Base-by-base conservation (phyloP, 345 rosid species). In the Aurinia saxatilis region DNA sequence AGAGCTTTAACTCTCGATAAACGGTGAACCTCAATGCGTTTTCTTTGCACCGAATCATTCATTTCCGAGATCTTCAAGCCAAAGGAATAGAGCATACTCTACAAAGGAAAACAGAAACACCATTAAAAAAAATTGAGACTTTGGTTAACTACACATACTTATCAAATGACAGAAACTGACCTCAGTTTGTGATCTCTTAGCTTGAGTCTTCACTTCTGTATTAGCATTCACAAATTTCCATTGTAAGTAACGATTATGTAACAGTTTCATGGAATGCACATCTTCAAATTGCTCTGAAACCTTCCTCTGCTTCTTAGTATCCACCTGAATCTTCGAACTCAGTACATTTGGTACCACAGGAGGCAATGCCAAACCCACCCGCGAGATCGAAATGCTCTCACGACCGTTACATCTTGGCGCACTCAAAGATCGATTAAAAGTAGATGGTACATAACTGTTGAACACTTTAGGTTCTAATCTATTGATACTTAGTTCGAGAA, bases 141-240 rank as follows among this genome's bases (percentile, higher is more conserved):
- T 13, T 6, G 3, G 4, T 1, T 34, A 6, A 50, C 10, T 1
- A 29, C 9, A 1, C 21, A 33, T 1, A 50, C 5, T 29, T 9
- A 45, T 29, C 33, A 14, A 33, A 12, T 27, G 42, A 10, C 21
- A 13, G 42, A 49, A n/a, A 57, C 74, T 57, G 40, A 87, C 97
- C 90, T 90, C 85, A 5, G 81, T 66, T 68, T 80, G 81, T 68
- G 72, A 6, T 68, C 56, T 80, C 45, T 81, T 88, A 71, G 81
- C 37, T 59, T 65, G 74, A 35, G 58, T 53, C 1, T 81, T 73
- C 10, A 60, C 63, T 57, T 76, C 75, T 8, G 86, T 79, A 67
- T 87, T 87, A 1, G 92, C 85, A 47, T 87, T 90, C 42, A 81
- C 87, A 42, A 66, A 84, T 65, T 84, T 83, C 97, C 95, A 90